Evolutionary conservation across 495 filamentous ascomycete species (phyloP).

Genomic region (Astrocystis sublimbata): DNA sequence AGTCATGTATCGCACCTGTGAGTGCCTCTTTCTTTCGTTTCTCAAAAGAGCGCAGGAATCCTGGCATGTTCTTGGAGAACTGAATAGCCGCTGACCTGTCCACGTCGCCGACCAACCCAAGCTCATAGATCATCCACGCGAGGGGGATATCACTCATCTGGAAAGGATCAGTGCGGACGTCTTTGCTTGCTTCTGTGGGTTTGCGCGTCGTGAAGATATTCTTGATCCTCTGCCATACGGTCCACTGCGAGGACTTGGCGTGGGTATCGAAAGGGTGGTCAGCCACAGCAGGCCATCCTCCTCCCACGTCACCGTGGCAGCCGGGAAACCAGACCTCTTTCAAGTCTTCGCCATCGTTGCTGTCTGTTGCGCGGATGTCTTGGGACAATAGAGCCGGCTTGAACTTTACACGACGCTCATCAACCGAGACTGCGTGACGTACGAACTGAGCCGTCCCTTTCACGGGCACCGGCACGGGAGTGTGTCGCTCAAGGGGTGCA

Average conservation of each 20-base stretch:
- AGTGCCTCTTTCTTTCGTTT: conserved; percentile 27
- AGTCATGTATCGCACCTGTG: conserved; percentile 30
- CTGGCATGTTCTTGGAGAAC: conserved; percentile 22
- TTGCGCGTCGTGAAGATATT: conserved; percentile 29
- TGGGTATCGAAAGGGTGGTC: conserved; percentile 6
- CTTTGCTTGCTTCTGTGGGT: conserved; percentile 20
- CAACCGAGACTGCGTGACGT: conserved; percentile 48
- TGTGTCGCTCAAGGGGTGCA: conserved; percentile 28
- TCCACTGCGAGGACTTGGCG: conserved; percentile 17
- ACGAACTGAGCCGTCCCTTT: conserved; percentile 35
- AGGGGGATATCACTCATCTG: conserved; percentile 43
- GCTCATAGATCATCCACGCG: conserved; percentile 45
- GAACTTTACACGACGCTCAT: conserved; percentile 51
- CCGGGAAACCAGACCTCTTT: conserved; percentile 39
- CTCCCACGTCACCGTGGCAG: conserved; percentile 48
- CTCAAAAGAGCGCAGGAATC: conserved; percentile 25
- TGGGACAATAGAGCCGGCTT: conserved; percentile 32
- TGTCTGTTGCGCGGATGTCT: conserved; percentile 24
- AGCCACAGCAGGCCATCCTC: conserved; percentile 29
- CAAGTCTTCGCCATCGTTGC: conserved; percentile 27
- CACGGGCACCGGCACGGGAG: conserved; percentile 48
- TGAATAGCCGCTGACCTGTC: conserved; percentile 24
- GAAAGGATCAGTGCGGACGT: conserved; percentile 23
- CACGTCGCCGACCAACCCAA: conserved; percentile 27
- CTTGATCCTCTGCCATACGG: conserved; percentile 28